These are phyloP conservation scores for Microcyclospora pomicola DNA, from an alignment of 2,329 filamentous ascomycete genomes.

Conservation along the genomic window DNA sequence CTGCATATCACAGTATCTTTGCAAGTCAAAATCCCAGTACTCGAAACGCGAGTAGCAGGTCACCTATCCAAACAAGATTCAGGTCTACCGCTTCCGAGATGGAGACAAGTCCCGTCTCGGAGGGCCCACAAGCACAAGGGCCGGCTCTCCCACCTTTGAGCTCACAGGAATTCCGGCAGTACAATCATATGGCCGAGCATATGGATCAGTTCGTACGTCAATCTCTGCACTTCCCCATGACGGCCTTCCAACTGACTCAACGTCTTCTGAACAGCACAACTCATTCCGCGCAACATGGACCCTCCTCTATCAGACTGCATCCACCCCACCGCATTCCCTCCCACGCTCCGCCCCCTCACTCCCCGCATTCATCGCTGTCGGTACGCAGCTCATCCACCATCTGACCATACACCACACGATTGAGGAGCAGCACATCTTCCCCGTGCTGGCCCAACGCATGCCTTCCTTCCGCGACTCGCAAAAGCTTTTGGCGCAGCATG, in stretches of 20 bases:
- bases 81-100: neutral
- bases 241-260: neutral
- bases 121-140: neutral
- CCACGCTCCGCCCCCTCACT: slow-evolving; percentile 31
- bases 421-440: slow-evolving; percentile 73
- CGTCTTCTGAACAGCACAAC: slow-evolving; percentile 43
- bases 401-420: slow-evolving; percentile 70
- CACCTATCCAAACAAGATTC: slow-evolving; percentile 1
- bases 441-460: slow-evolving; percentile 62
- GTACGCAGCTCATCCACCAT: slow-evolving; percentile 54
- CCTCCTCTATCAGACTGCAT: slow-evolving; percentile 48
- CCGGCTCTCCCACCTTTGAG: slow-evolving; percentile 46
- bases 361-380: slow-evolving; percentile 52
- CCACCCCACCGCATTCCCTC: too few species aligned
- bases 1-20: too few species aligned
- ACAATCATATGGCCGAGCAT: slow-evolving; percentile 58
- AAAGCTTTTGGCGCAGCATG: slow-evolving; percentile 60
- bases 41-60: neutral
- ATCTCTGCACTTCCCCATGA: slow-evolving; percentile 1
- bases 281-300: slow-evolving; percentile 66
- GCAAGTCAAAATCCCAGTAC: too few species aligned
- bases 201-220: slow-evolving; percentile 58
- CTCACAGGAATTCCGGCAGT: slow-evolving; percentile 50
- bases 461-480: slow-evolving; percentile 56
- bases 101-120: neutral